Percentiles rank a stretch among this genome's conserved stretches.
These are phyloP conservation scores for Cyberlindnera bimundalis DNA, from an alignment of 805 yeast species.

Conservation along the genomic window DNA sequence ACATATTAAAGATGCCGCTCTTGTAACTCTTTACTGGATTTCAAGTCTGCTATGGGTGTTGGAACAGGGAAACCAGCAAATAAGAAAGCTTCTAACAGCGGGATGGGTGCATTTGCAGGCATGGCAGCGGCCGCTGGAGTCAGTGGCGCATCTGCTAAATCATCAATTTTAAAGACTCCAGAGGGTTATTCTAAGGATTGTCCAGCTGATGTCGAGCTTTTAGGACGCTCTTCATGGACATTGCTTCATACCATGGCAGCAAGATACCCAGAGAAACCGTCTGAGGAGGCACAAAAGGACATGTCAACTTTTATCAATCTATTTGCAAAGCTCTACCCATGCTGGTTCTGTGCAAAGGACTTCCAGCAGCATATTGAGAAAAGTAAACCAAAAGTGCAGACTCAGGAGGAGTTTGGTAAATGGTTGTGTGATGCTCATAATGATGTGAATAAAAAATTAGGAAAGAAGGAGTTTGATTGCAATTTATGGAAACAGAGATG, in stretches of 20 bases:
- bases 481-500: conserved; percentile 89
- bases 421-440: conserved; percentile 98
- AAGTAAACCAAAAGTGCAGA: conserved; percentile 50
- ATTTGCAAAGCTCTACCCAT: conserved; percentile 83
- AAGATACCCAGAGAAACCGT: conserved; percentile 72
- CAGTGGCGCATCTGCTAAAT: conserved; percentile 16
- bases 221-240: conserved; percentile 92
- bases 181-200: conserved; percentile 44
- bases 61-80: not conserved
- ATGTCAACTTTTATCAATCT: conserved; percentile 64
- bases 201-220: conserved; percentile 81
- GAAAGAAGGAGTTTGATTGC: conserved; percentile 85
- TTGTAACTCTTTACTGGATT: conserved; percentile 80
- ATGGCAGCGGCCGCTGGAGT: conserved; percentile 10
- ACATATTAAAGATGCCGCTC: conserved; percentile 57
- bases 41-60: conserved; percentile 53
- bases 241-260: conserved; percentile 89
- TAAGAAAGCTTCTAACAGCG: conserved; percentile 5
- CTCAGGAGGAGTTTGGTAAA: conserved; percentile 74
- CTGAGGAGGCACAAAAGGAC: conserved; percentile 59
- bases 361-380: conserved; percentile 58
- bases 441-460: conserved; percentile 81
- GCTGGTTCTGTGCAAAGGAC: conserved; percentile 90
- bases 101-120: conserved; percentile 10
- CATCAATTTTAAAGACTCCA: conserved; percentile 16